Evolutionary conservation across 2,329 filamentous ascomycete genomes (phyloP).

Genomic region (Aspergillus piperis): DNA sequence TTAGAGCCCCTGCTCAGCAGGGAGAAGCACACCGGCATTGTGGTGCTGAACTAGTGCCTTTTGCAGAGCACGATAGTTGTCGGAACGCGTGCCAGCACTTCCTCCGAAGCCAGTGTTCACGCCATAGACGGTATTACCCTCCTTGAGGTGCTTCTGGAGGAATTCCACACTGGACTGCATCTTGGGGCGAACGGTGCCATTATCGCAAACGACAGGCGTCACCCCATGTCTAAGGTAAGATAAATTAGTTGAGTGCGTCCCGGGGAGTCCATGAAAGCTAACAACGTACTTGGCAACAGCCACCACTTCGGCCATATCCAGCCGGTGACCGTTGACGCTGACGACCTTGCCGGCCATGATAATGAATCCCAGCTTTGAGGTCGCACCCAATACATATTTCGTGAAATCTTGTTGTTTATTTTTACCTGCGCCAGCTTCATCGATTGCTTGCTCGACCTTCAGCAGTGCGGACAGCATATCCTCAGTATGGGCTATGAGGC

Average conservation of each 20-base stretch:
- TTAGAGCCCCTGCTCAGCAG: constrained; percentile 19
- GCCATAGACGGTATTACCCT: constrained; percentile 38
- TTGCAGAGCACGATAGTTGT: constrained; percentile 52
- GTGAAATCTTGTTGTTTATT: background rate
- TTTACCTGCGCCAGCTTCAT: background rate
- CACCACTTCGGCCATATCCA: background rate
- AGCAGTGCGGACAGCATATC: background rate
- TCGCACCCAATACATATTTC: background rate
- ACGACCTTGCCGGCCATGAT: background rate
- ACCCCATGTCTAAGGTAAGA: background rate
- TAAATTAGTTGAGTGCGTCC: background rate
- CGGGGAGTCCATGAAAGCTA: background rate
- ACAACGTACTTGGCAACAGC: background rate
- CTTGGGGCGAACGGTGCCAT: background rate
- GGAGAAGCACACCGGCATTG: constrained; percentile 50
- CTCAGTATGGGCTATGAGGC: background rate
- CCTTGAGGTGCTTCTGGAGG: constrained; percentile 13
- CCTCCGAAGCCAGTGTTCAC: constrained; percentile 70
- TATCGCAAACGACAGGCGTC: background rate
- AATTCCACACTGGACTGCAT: constrained; percentile 20
- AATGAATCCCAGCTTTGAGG: background rate
- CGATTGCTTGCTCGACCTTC: background rate
- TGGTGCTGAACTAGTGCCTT: constrained; percentile 42
- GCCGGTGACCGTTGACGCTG: background rate
- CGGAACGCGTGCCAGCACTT: constrained; percentile 62